phyloP scores from a whole-genome alignment of 129 eudicot species.

The Pittosporum tobira region DNA sequence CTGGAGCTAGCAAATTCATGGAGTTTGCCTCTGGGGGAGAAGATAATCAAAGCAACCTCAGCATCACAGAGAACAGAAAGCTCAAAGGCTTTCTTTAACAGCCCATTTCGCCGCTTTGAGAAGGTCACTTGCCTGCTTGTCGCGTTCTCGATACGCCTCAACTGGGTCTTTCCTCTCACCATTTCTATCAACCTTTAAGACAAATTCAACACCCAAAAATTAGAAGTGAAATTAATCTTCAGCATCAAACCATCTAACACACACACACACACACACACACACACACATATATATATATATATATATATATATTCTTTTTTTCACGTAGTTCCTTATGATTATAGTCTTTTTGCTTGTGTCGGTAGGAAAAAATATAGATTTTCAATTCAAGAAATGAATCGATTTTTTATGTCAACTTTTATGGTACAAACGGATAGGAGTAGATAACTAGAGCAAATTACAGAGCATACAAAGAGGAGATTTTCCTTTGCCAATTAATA shows the following conservation, averaged over 20 bases:
- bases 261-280: too few species aligned
- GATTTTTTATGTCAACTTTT: too few species aligned
- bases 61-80: slow-evolving; percentile 11
- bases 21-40: slow-evolving; percentile 24
- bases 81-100: slow-evolving; percentile 9
- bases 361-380: neutral
- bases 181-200: neutral
- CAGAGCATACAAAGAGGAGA: too few species aligned
- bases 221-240: neutral
- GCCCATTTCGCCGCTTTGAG: slow-evolving; percentile 7
- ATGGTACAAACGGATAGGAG: too few species aligned
- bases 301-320: too few species aligned
- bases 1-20: slow-evolving; percentile 24
- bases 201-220: neutral
- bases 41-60: too few species aligned
- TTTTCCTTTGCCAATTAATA: too few species aligned
- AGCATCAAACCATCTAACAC: neutral
- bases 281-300: too few species aligned
- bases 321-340: too few species aligned
- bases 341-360: too few species aligned
- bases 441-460: too few species aligned
- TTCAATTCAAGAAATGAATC: neutral
- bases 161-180: slow-evolving; percentile 10
- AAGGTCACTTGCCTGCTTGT: slow-evolving; percentile 15
- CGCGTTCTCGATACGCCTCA: slow-evolving; percentile 4